A percentile compares a stretch with the other conserved stretches of the same genome.
phyloP scores from a whole-genome alignment of 805 yeast species.

The Candida andamanensis region DNA sequence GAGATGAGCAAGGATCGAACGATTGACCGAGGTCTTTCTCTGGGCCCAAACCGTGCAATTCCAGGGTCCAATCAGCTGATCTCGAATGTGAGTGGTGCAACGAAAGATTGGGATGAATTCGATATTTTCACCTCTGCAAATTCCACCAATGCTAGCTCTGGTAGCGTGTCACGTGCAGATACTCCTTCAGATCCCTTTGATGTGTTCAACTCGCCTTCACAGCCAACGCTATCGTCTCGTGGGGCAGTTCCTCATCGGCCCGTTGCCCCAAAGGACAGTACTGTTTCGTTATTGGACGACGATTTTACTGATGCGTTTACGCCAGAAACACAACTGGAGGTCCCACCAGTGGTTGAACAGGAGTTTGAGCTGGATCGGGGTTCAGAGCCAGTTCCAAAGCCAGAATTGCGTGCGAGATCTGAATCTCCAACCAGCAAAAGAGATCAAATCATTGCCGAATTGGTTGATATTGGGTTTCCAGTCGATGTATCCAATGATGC shows the following conservation, averaged over 20 bases:
- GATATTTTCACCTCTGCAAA: slow-evolving; percentile 7
- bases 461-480: slow-evolving; percentile 77
- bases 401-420: background rate
- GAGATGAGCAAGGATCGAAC: slow-evolving; percentile 7
- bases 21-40: too few relatives aligned
- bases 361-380: background rate
- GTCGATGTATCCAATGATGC: slow-evolving; percentile 58
- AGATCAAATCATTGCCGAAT: slow-evolving; percentile 58
- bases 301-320: slow-evolving; percentile 39
- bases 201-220: slow-evolving; percentile 12
- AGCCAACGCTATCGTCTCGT: slow-evolving; percentile 3
- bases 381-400: background rate
- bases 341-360: slow-evolving; percentile 1
- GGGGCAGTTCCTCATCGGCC: background rate
- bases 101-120: slow-evolving; percentile 8
- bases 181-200: slow-evolving; percentile 22
- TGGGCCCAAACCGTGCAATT: background rate
- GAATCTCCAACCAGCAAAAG: slow-evolving; percentile 13
- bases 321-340: slow-evolving; percentile 5
- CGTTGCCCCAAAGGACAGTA: background rate
- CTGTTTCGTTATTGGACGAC: slow-evolving; percentile 29
- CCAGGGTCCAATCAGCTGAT: background rate
- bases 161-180: background rate
- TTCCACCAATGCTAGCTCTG: slow-evolving; percentile 1
- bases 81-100: background rate